Percentiles rank a stretch among this genome's conserved stretches.
Evolutionary conservation across 306 rosid genomes (phyloP).

Genomic region (Comarum palustre): DNA sequence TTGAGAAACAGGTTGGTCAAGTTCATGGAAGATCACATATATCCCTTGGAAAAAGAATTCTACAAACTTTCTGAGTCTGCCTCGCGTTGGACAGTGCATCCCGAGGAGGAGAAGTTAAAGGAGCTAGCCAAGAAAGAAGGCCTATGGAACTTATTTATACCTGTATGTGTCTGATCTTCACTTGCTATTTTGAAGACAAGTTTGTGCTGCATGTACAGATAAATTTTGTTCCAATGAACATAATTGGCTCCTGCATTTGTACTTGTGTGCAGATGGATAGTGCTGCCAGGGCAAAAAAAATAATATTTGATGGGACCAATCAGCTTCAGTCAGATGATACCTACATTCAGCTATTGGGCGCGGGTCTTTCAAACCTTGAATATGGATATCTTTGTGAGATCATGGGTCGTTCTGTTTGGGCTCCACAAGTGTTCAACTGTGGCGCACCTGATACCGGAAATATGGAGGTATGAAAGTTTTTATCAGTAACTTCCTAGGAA

Average conservation of each 20-base stretch:
- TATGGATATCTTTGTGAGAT: conserved; percentile 94
- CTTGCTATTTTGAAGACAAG: conserved; percentile 3
- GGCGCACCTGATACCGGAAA: conserved; percentile 96
- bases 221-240: neutral
- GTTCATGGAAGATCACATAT: conserved; percentile 85
- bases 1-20: conserved; percentile 60
- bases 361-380: conserved; percentile 93
- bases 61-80: conserved; percentile 67
- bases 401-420: conserved; percentile 95
- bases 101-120: conserved; percentile 85
- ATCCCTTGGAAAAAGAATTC: conserved; percentile 87
- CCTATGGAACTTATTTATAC: conserved; percentile 91
- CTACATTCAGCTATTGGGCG: conserved; percentile 64
- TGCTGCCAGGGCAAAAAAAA: conserved; percentile 75
- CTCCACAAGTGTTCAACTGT: conserved; percentile 92
- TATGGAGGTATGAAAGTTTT: conserved; percentile 74
- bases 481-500: conserved; percentile 15
- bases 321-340: conserved; percentile 35
- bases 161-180: conserved; percentile 51
- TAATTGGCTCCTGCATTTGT: conserved; percentile 14
- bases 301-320: conserved; percentile 54
- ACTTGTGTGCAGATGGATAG: conserved; percentile 71
- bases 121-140: conserved; percentile 90
- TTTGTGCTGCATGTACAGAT: neutral
- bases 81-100: conserved; percentile 89